Evolutionary conservation across 495 filamentous ascomycete species (phyloP), one percentile per base, ranked within the genome.

Genomic region (Hypoxylon trugodes): DNA sequence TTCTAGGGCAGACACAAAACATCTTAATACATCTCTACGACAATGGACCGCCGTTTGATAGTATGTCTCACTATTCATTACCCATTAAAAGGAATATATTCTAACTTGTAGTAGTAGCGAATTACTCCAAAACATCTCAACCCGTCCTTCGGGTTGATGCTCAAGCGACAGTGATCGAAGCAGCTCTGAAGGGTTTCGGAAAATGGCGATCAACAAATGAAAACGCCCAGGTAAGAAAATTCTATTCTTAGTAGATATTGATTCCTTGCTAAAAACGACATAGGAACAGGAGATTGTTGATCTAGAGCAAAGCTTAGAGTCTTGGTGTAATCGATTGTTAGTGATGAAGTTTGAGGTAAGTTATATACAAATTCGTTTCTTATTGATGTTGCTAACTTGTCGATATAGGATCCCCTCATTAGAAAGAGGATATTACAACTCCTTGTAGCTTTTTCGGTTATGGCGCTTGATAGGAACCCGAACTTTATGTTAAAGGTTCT

Each of bases 121-220:
- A 77, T 7, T 98, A 96, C 74, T 86, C 83, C n/a, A 96, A 93
- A 70, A 89, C 83, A 32, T 93, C 92, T 0, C 81, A 88, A 46
- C 82, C 88, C 26, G 82, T 92, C 2, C 83, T 98, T 68, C 85
- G 84, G 8, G 86, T 94, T 2, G 95, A 98, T 73, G 90, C 92
- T 6, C 92, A 96, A 62, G 91, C 92, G 55, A 90, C 90, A 3
- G 90, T 97, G 3, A 87, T 97, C 0, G 91, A 96, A 74, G 89
- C 93, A n/a, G 90, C 91, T 4, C 74, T 98, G 36, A 96, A 92
- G 70, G 95, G 95, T 5, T 97, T 90, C 65, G 84, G 87, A 50
- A 91, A 89, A 73, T 97, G 93, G 93, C 77, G 89, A 8, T 77
- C 83, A 46, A 81, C 78, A 9, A 81, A 72, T 64, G 79, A 82